These are phyloP conservation scores for Cornus controversa DNA, from an alignment of 148 eudicot genomes.

Conservation along the genomic window DNA sequence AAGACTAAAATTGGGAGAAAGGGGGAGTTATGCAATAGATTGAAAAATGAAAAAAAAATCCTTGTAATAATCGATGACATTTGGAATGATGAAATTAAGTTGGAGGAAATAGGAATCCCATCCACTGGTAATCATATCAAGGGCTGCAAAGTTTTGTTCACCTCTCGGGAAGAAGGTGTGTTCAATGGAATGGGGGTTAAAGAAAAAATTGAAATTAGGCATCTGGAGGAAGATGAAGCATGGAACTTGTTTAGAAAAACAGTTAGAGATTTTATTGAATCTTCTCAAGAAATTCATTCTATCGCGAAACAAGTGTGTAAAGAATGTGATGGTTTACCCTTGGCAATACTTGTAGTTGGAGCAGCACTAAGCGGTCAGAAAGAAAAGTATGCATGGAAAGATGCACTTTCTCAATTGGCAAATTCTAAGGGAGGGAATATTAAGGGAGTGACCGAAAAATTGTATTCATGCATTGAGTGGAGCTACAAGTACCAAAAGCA, in stretches of 20 bases:
- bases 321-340: constrained; percentile 15
- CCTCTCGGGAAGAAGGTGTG: background rate
- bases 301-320: background rate
- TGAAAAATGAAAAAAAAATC: background rate
- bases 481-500: background rate
- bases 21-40: background rate
- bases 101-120: constrained; percentile 17
- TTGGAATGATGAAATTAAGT: constrained; percentile 6
- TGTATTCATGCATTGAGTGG: background rate
- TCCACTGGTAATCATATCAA: no score
- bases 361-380: background rate
- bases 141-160: constrained; percentile 16
- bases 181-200: background rate
- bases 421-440: background rate
- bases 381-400: background rate
- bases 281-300: background rate
- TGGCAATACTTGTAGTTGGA: constrained; percentile 12
- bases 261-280: background rate
- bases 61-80: constrained; percentile 21
- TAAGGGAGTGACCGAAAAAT: background rate
- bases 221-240: background rate
- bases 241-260: background rate
- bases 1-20: background rate
- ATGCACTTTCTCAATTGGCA: background rate
- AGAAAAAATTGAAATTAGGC: no score